Evolutionary conservation across 768 basidiomycete genomes (phyloP).

Genomic region (Hericium rajendrae): DNA sequence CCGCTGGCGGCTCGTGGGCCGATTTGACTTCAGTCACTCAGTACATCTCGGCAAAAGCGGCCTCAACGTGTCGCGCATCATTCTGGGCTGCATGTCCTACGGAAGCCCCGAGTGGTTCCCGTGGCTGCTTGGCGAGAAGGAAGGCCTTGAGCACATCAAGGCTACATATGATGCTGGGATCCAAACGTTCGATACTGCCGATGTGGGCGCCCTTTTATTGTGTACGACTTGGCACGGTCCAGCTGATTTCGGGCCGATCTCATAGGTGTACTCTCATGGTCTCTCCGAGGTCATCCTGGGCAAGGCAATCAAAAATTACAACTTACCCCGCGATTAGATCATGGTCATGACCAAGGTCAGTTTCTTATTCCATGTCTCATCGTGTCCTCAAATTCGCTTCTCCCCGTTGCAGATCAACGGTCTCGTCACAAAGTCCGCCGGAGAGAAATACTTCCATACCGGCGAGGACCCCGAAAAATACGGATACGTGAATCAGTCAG

Average conservation of each 20-base stretch:
- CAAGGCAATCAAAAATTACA: constrained; percentile 25
- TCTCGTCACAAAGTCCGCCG: not conserved
- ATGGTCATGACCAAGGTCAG: constrained; percentile 31
- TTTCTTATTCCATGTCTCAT: not conserved
- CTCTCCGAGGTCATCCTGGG: constrained; percentile 25
- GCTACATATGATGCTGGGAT: constrained; percentile 20
- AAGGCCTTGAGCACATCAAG: constrained; percentile 22
- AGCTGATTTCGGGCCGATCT: not conserved
- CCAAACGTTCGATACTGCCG: constrained; percentile 17
- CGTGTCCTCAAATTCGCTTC: not conserved
- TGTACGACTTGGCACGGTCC: not conserved
- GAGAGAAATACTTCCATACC: not conserved
- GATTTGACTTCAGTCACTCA: too few relatives aligned
- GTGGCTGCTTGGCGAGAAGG: constrained; percentile 23
- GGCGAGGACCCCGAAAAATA: too few relatives aligned
- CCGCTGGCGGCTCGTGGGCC: too few relatives aligned
- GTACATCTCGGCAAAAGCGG: not conserved
- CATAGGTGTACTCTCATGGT: constrained; percentile 19
- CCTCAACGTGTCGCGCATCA: not conserved
- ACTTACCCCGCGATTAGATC: constrained; percentile 27
- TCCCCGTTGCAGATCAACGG: not conserved
- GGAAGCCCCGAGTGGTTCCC: not conserved
- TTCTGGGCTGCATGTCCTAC: not conserved
- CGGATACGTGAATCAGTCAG: too few relatives aligned
- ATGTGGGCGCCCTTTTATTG: not conserved